Evolutionary conservation across 1,139 yeast genomes (phyloP), one percentile per base, ranked within the genome.

Genomic region (Dujonia santamariae): DNA sequence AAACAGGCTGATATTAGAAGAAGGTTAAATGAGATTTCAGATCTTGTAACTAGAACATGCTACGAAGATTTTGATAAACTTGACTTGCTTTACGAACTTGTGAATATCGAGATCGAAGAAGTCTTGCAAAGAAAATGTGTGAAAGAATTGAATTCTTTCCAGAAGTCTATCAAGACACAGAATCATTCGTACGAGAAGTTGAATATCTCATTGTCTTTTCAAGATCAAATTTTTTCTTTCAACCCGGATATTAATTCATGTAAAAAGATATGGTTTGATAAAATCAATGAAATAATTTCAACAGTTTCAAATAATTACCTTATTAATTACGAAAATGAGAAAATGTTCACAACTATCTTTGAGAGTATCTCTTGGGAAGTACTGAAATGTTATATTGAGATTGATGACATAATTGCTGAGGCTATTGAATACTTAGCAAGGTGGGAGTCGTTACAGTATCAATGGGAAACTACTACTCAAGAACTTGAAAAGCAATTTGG

Each of bases 381-480:
- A 3, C 26, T 17, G 26, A 13, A 4, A 8, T 28, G 36, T 17
- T 32, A 28, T 13, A n/a, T 8, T 14, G 42, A 39, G 25, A 42
- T 67, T 8, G 60, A 60, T 17, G 8, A 3, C 0, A 35, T 49
- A 2, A 42, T 58, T 25, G 37, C 37, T 0, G 46, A 58, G 8
- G 68, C 73, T 0, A 42, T 50, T 1, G 34, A 19, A 0, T 78
- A 75, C 43, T 52, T 70, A 14, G 42, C 48, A 2, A 58, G 63
- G 21, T 86, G 95, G 95, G 51, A 54, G 7, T 59, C 59, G 20
- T 61, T 82, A 22, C 85, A 80, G 47, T 57, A 69, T 2, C 54
- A 84, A 4, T 81, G 90, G 85, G 82, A 75, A 39, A 45, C 73
- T 11, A 63, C 63, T 18, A 45, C 65, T 0, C 62, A 61, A 4